Percentiles rank a stretch among this genome's conserved stretches.
phyloP scores from a whole-genome alignment of 1,284 basidiomycete genomes.

The Ustilago shanxiensis region DNA sequence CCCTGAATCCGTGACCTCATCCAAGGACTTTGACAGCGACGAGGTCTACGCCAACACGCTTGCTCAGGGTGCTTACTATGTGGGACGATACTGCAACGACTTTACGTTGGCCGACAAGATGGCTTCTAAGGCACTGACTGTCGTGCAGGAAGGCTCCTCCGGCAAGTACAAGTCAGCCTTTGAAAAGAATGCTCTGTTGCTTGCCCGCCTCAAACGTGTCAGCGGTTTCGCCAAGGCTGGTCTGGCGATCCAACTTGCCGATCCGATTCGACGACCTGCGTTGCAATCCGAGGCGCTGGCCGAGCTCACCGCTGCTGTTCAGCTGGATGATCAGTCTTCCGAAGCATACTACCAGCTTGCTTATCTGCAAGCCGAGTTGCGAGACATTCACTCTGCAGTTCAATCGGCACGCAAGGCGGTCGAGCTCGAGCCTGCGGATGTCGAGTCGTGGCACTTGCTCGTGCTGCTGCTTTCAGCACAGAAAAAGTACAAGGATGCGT shows the following conservation, averaged over 20 bases:
- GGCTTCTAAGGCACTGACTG: conserved; percentile 47
- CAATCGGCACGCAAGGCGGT: conserved; percentile 79
- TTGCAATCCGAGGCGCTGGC: conserved; percentile 39
- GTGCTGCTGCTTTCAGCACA: conserved; percentile 83
- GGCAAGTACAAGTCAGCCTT: conserved; percentile 39
- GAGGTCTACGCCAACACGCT: conserved; percentile 55
- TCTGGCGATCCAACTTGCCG: conserved; percentile 43
- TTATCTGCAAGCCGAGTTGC: conserved; percentile 75
- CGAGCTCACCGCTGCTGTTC: conserved; percentile 75
- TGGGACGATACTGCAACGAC: conserved; percentile 49
- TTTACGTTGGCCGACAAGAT: conserved; percentile 51
- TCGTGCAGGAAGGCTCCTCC: conserved; percentile 31
- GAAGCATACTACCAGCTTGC: conserved; percentile 75
- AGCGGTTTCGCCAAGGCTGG: conserved; percentile 51
- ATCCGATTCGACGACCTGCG: conserved; percentile 36
- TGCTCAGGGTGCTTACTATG: conserved; percentile 57
- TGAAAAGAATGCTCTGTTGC: conserved; percentile 21
- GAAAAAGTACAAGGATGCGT: conserved; percentile 85
- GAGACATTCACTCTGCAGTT: conserved; percentile 79
- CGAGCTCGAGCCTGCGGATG: conserved; percentile 79
- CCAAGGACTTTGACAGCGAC: conserved; percentile 53
- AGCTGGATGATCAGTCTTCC: conserved; percentile 76
- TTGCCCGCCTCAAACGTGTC: conserved; percentile 51
- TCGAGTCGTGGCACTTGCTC: conserved; percentile 91
- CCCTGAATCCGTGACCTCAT: conserved; percentile 16